These are phyloP conservation scores for Plantago coronopus DNA, from an alignment of 305 asterid genomes.

Conservation along the genomic window DNA sequence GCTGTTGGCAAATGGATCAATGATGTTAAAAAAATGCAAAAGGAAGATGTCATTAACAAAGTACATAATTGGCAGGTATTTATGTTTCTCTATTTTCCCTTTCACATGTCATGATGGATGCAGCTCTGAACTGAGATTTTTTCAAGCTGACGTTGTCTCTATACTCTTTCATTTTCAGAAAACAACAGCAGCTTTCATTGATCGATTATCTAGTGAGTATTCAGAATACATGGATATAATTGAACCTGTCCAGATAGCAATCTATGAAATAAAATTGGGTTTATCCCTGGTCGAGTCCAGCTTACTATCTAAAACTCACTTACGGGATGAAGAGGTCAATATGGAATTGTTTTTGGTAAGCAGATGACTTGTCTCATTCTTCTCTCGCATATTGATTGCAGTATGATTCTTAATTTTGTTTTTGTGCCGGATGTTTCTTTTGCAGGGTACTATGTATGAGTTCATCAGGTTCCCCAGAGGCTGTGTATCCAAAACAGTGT, in stretches of 20 bases:
- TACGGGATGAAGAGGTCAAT: conserved; percentile 36
- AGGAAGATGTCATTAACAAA: conserved; percentile 37
- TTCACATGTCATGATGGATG: conserved; percentile 10
- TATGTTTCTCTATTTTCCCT: conserved; percentile 14
- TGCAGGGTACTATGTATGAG: conserved; percentile 48
- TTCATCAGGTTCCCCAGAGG: conserved; percentile 80
- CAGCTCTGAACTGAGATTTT: conserved; percentile 12
- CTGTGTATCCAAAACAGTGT: conserved; percentile 41
- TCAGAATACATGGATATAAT: conserved; percentile 58
- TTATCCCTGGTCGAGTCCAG: conserved; percentile 60
- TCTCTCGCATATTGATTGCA: conserved; percentile 11
- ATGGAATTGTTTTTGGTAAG: conserved; percentile 51
- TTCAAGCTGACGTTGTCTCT: conserved; percentile 17
- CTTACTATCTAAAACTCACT: conserved; percentile 29
- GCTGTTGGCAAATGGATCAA: conserved; percentile 42
- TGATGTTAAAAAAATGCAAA: conserved; percentile 27
- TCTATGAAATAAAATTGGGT: conserved; percentile 91
- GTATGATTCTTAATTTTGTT: conserved; percentile 29
- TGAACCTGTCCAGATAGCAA: conserved; percentile 76
- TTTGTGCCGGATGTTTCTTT: conserved; percentile 19
- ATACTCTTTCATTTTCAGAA: conserved; percentile 41
- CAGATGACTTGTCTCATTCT: conserved; percentile 16
- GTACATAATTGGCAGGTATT: conserved; percentile 82
- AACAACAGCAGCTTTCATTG: conserved; percentile 54
- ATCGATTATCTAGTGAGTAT: conserved; percentile 62